Evolutionary conservation across 2,329 filamentous ascomycete species (phyloP), one percentile per base, ranked within the genome.

Genomic region (Lomentospora prolificans): DNA sequence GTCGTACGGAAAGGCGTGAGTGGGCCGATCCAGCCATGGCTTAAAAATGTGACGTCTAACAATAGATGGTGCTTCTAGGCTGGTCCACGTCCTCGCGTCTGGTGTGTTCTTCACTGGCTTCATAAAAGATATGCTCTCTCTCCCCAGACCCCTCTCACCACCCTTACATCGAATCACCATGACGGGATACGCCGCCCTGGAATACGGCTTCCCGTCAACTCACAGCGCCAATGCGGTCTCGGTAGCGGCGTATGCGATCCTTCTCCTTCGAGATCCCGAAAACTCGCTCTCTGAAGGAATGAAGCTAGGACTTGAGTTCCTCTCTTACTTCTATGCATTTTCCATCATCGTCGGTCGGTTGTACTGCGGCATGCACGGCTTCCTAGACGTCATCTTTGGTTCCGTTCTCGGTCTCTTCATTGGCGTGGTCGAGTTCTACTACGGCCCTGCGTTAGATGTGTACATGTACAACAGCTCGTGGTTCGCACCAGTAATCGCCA

Each of bases 341-440:
- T 96, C 92, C 25, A 97, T 99, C 65, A 81, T 96, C 41, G 75
- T 97, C 59, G 94, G 94, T 4, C 84, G 94, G 19, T 76, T 99
- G 33, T 97, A 99, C 73, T 99, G 94, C 66, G 94, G 94, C 59
- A 99, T 99, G 94, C 94, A 99, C 71, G 94, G 94, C 9, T 96
- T 97, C 71, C 77, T 94, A 46, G 94, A 99, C 69, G 90, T 97
- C 24, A 72, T 94, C 12, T 70, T 94, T 57, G 94, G 94, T 5
- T 89, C 86, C 55, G 63, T 84, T 12, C 77, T 96, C 56, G 94
- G 94, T 30, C 86, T 84, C 9, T 70, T 79, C 53, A 80, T 86
- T 60, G 78, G 78, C 24, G 67, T 79, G 27, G 61, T 81, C 59
- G 82, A 86, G 65, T 84, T 82, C 64, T 75, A 81, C 62, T 80